Percentiles rank a stretch among this genome's conserved stretches.
Conservation (phyloP, 116 monocot genomes). For the Papilionanthe hybrid region DNA sequence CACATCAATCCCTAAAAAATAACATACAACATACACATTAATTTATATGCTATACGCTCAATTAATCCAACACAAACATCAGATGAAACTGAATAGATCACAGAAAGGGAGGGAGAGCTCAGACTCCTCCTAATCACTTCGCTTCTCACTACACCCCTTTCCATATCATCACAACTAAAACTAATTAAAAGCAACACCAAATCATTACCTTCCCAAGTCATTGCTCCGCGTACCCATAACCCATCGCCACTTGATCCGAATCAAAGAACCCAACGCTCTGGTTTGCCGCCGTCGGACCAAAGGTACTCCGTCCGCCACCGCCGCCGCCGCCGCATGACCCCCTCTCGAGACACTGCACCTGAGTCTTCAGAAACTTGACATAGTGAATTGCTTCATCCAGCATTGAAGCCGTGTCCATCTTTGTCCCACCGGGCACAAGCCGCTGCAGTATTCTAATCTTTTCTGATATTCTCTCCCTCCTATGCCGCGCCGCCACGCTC, state of each 20-base stretch:
- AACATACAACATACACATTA: not conserved
- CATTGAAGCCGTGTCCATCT: constrained; percentile 96
- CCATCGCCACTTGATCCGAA: not conserved
- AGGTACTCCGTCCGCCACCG: not conserved
- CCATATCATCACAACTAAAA: not conserved
- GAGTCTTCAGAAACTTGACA: constrained; percentile 45
- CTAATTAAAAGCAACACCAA: not conserved
- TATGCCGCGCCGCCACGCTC: constrained; percentile 78
- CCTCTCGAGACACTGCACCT: constrained; percentile 23
- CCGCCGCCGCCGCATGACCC: not conserved
- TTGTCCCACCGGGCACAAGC: constrained; percentile 74
- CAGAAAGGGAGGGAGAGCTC: constrained; percentile 6
- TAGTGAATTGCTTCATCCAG: constrained; percentile 60
- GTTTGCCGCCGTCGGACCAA: not conserved
- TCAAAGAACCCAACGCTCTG: not conserved
- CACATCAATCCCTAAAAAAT: not conserved
- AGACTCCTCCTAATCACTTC: not conserved
- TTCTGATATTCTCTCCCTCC: constrained; percentile 82
- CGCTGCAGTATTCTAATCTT: constrained; percentile 71
- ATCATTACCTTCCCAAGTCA: not conserved
- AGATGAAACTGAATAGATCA: not conserved
- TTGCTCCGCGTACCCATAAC: not conserved
- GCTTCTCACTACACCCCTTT: constrained; percentile 2
- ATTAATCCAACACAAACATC: not conserved
- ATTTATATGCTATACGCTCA: not conserved